These are phyloP conservation scores for Gentiana straminea DNA, from an alignment of 257 asterid genomes.

Conservation along the genomic window DNA sequence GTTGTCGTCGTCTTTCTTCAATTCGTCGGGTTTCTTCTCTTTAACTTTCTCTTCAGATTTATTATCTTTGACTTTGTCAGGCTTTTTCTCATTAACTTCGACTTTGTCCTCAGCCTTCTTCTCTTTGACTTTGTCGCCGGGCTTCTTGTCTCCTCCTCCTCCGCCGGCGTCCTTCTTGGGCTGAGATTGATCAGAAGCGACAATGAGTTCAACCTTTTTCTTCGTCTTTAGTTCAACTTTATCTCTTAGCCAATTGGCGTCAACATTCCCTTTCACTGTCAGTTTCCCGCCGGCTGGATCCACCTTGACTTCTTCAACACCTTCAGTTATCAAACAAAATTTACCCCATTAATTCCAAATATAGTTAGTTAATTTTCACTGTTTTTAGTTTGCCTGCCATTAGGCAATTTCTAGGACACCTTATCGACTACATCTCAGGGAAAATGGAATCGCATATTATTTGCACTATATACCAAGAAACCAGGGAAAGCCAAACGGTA, in stretches of 20 bases:
- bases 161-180: conserved; percentile 19
- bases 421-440: neutral
- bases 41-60: too few species aligned
- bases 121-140: conserved; percentile 5
- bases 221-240: conserved; percentile 60
- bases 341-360: neutral
- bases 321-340: conserved; percentile 26
- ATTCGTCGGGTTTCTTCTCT: conserved; percentile 23
- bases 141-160: conserved; percentile 23
- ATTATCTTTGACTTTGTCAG: too few species aligned
- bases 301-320: conserved; percentile 74
- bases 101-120: too few species aligned
- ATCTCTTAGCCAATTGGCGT: conserved; percentile 62
- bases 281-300: conserved; percentile 55
- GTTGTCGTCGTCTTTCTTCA: conserved; percentile 20
- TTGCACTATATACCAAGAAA: conserved; percentile 9
- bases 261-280: conserved; percentile 83
- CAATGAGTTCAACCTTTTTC: conserved; percentile 65
- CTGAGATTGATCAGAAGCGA: conserved; percentile 26
- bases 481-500: too few species aligned
- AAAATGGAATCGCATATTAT: neutral
- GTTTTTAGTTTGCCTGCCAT: too few species aligned
- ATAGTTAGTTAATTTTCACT: too few species aligned
- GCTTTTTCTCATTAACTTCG: too few species aligned
- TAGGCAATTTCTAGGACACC: too few species aligned